A percentile compares a stretch with the other conserved stretches of the same genome.
Conservation (phyloP, 2,329 filamentous ascomycete genomes). For the Cercospora sesami region DNA sequence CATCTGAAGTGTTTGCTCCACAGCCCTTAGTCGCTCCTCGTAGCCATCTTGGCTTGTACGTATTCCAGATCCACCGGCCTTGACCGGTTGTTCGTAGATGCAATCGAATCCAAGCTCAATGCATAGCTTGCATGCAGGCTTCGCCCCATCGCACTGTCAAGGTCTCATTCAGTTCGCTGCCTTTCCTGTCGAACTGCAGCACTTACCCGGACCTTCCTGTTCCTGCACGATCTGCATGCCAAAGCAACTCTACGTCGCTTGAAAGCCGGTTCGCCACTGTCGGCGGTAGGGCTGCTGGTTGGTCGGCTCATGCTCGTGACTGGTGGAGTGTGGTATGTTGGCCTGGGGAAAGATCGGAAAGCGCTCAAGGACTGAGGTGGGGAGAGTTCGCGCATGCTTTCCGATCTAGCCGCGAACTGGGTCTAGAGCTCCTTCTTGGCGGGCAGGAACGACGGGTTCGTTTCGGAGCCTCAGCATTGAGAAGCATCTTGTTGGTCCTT, state of each 20-base stretch:
- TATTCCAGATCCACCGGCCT: background rate
- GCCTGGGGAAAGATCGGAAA: background rate
- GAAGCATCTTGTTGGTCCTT: too few species aligned
- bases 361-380: background rate
- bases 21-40: conserved; percentile 5
- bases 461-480: too few species aligned
- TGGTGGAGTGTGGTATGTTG: background rate
- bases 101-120: conserved; percentile 11
- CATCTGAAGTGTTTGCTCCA: conserved; percentile 9
- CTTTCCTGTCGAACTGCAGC: too few species aligned
- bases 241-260: conserved; percentile 4
- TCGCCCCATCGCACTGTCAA: conserved; percentile 4
- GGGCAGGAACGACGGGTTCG: too few species aligned
- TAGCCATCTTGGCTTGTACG: background rate
- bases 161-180: too few species aligned
- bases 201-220: conserved; percentile 1
- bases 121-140: conserved; percentile 11
- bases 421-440: background rate
- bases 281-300: background rate
- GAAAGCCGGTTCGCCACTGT: background rate
- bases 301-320: background rate
- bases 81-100: conserved; percentile 12
- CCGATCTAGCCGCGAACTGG: background rate
- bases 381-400: background rate
- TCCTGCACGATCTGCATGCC: conserved; percentile 2